Percentiles rank a stretch among this genome's conserved stretches.
These are phyloP conservation scores for Candida chauliodis DNA, from an alignment of 805 yeast species.

Conservation along the genomic window DNA sequence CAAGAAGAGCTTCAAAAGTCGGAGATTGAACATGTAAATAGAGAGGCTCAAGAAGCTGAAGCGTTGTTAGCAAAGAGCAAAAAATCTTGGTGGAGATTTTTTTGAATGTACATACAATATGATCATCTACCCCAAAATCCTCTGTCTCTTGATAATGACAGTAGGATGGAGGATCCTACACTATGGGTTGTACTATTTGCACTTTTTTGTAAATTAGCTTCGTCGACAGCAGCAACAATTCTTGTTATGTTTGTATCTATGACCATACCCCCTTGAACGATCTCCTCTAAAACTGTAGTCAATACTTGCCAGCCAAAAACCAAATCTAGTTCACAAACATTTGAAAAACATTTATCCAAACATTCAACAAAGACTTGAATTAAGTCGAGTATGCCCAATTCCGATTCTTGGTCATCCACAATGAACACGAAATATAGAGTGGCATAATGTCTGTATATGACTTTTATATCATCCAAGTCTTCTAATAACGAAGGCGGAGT, in stretches of 20 bases:
- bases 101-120: slow-evolving; percentile 3
- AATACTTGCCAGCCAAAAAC: slow-evolving; percentile 99
- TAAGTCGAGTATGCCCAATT: slow-evolving; percentile 86
- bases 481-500: slow-evolving; percentile 82
- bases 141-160: slow-evolving; percentile 23
- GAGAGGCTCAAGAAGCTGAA: slow-evolving; percentile 27
- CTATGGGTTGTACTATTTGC: slow-evolving; percentile 15
- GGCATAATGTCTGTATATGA: slow-evolving; percentile 91
- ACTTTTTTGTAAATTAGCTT: slow-evolving; percentile 52
- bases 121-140: slow-evolving; percentile 23
- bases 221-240: slow-evolving; percentile 82
- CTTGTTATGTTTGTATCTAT: slow-evolving; percentile 82
- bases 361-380: slow-evolving; percentile 97
- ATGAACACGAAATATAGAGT: slow-evolving; percentile 93
- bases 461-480: slow-evolving; percentile 72
- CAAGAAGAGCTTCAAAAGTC: slow-evolving; percentile 39
- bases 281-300: slow-evolving; percentile 86
- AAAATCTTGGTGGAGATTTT: slow-evolving; percentile 11
- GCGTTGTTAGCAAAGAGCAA: slow-evolving; percentile 20
- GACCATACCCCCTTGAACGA: slow-evolving; percentile 97
- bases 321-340: slow-evolving; percentile 91
- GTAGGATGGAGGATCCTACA: slow-evolving; percentile 21
- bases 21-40: slow-evolving; percentile 30
- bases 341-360: slow-evolving; percentile 85
- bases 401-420: slow-evolving; percentile 94